Evolutionary conservation across 2,329 filamentous ascomycete species (phyloP), one percentile per base, ranked within the genome.

Genomic region (Berkeleyomyces rouxiae): DNA sequence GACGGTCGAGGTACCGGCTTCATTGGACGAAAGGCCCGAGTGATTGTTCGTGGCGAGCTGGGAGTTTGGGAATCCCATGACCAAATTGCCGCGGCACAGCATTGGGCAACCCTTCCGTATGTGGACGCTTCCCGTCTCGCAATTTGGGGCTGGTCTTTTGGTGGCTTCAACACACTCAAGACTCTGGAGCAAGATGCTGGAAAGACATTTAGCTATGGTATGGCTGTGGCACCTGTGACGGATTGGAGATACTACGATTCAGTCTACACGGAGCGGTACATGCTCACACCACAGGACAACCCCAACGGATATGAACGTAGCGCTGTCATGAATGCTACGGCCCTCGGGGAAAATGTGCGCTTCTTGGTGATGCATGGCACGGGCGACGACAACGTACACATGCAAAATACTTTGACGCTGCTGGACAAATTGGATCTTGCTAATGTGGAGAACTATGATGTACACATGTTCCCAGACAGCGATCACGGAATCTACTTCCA

Each of bases 71-170:
- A 99, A 76, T 83, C 92, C 0, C 79, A 83, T 46, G 93, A 97
- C 72, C 93, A 99, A 72, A 97, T 99, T 67, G 87, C 85, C 36
- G 87, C 90, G 0, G 93, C 88, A 3, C 87, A 91, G 73, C 82
- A 87, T 67, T 97, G 90, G 85, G 86, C 87, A 0, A 76, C 77
- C 44, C 92, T 90, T 71, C 74, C 80, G 11, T 97, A 99, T 72
- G 85, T 96, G 11, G 95, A 99, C 71, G 77, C 81, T 36, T 79
- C 83, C 5, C 83, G 88, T 62, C 82, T 99, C 68, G 91, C 90
- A 23, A 95, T 99, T 70, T 99, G 93, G 93, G 93, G 93, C 58
- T 99, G 93, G 93, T 95, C 89, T 66, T 99, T 93, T 70, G 93
- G 93, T 64, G 93, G 93, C 9, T 99, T 95, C 77, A 88, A 88